Base-by-base conservation (phyloP, 345 rosid genomes). In the Hypericum perforatum region DNA sequence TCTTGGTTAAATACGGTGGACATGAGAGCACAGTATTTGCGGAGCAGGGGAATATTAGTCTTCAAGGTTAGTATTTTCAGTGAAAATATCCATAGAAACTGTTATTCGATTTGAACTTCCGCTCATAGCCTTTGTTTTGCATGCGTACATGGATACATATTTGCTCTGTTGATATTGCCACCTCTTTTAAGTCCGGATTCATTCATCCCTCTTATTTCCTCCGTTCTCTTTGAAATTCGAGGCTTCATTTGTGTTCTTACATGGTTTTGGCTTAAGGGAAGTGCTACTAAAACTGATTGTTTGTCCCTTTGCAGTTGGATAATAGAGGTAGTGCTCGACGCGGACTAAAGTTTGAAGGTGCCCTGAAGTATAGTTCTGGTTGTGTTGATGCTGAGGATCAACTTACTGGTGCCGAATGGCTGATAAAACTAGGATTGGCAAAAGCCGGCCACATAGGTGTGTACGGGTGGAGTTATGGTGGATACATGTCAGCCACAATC, bases 381-480 rank as follows among this genome's bases (percentile, higher is more conserved):
- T 48, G 56, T 32, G 40, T 81, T 4, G 98, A 91, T 39, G 77
- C 81, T 0, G 94, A 82, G 38, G 98, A 91, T 72, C 98, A 91
- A 70, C 77, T 76, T 39, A 53, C 86, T 0, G 94, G 98, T 37
- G 95, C 71, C 15, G 82, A 78, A 59, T 91, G 95, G 96, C 88
- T 87, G 38, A 83, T 81, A 37, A 79, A 75, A 50, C 76, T 78
- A 69, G 96, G 96, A 55, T 65, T 91, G 16, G 80, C 98, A 45
- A 61, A 77, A 67, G 65, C 62, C 0, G 85, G 80, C 49, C 82
- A 82, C 58, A 80, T 91, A 5, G 96, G 98, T 12, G 44, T 87
- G 41, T 82, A 77, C 5, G 90, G 95, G 14, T 86, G 94, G 97
- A 91, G 98, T 75, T 91, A 87, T 32, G 96, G 96, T 13, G 96